These are phyloP conservation scores for Canna indica DNA, from an alignment of 176 grass and related monocot genomes.

Conservation along the genomic window DNA sequence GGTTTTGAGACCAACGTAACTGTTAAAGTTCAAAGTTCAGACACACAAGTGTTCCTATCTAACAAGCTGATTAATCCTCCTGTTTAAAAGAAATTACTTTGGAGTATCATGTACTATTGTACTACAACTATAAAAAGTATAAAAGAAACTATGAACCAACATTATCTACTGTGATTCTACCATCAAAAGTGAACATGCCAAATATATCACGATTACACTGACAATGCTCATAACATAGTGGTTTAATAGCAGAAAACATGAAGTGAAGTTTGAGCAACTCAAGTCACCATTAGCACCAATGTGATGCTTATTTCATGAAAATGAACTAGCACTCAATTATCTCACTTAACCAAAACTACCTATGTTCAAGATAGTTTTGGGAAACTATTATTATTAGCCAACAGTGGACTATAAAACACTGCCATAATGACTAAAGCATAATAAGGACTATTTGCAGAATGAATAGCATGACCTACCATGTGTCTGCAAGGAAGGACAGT, in stretches of 20 bases:
- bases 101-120: not conserved
- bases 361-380: not conserved
- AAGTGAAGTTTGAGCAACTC: too few species aligned
- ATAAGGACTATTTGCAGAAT: not conserved
- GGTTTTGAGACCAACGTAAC: too few species aligned
- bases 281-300: too few species aligned
- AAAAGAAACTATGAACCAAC: not conserved
- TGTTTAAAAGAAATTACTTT: not conserved
- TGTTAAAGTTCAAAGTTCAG: too few species aligned
- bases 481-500: constrained; percentile 97
- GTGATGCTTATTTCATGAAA: not conserved
- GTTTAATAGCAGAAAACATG: not conserved
- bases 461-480: constrained; percentile 48
- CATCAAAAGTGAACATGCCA: not conserved
- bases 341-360: not conserved
- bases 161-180: not conserved
- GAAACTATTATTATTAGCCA: not conserved
- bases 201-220: not conserved
- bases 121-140: not conserved
- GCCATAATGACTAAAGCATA: too few species aligned
- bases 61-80: not conserved
- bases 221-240: not conserved
- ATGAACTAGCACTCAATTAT: not conserved
- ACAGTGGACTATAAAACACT: not conserved
- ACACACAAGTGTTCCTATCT: not conserved